A percentile compares a stretch with the other conserved stretches of the same genome.
These are phyloP conservation scores for Fusarium phyllophilum DNA, from an alignment of 2,329 filamentous ascomycete species.

Conservation along the genomic window DNA sequence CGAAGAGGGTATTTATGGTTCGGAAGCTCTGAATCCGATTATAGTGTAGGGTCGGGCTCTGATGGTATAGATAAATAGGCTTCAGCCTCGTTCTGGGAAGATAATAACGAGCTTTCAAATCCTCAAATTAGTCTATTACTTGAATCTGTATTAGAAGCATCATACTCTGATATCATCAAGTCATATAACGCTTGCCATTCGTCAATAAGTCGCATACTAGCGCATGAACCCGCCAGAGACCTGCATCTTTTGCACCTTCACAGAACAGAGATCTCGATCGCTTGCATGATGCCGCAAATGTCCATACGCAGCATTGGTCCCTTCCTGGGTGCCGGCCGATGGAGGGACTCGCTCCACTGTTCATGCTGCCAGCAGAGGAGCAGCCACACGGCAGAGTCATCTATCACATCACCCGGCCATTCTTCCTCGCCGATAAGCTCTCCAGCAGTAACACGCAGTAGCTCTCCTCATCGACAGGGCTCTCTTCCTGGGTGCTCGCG, in stretches of 20 bases:
- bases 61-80: not conserved
- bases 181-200: not conserved
- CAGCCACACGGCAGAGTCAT: not conserved
- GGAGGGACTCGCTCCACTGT: not conserved
- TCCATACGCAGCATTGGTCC: not conserved
- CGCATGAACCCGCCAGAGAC: not conserved
- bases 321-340: not conserved
- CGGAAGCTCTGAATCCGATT: not conserved
- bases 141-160: not conserved
- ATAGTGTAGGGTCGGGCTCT: not conserved
- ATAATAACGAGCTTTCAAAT: not conserved
- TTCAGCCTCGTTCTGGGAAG: not conserved
- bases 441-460: not conserved
- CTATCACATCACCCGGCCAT: not conserved
- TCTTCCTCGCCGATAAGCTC: not conserved
- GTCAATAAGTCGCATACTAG: not conserved
- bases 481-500: not conserved
- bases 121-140: not conserved
- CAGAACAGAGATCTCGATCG: not conserved
- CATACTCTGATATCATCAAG: not conserved
- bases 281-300: not conserved
- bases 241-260: not conserved
- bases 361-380: not conserved
- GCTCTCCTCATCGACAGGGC: not conserved
- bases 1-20: not conserved